phyloP scores from a whole-genome alignment of 371 early-diverging fungal genomes.

The Nosema granulosis region DNA sequence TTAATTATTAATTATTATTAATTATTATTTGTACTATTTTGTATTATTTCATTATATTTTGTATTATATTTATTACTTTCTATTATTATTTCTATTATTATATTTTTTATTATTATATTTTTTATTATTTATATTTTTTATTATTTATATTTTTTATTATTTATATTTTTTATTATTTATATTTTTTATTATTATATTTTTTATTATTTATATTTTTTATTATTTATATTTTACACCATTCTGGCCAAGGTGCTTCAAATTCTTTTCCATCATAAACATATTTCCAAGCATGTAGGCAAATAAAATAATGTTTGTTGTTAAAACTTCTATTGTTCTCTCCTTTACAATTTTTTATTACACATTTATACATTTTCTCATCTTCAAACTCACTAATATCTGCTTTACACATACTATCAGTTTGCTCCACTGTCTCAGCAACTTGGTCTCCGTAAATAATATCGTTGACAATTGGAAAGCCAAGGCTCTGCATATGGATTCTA shows the following conservation, averaged over 20 bases:
- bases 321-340: conserved; percentile 59
- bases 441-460: conserved; percentile 70
- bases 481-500: conserved; percentile 85
- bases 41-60: too few relatives aligned
- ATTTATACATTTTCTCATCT: conserved; percentile 46
- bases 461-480: conserved; percentile 90
- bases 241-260: conserved; percentile 61
- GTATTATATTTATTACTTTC: too few relatives aligned
- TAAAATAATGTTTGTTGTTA: conserved; percentile 36
- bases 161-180: too few relatives aligned
- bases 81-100: too few relatives aligned
- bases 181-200: too few relatives aligned
- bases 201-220: background rate
- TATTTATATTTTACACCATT: conserved; percentile 53
- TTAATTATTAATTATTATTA: too few relatives aligned
- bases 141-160: too few relatives aligned
- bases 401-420: background rate
- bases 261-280: conserved; percentile 56
- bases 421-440: background rate
- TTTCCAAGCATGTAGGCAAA: conserved; percentile 67
- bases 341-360: conserved; percentile 52
- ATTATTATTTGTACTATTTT: too few relatives aligned
- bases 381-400: conserved; percentile 15
- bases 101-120: too few relatives aligned
- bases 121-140: too few relatives aligned